phyloP scores from a whole-genome alignment of 306 rosid species.

The Cucurbita ficifolia region DNA sequence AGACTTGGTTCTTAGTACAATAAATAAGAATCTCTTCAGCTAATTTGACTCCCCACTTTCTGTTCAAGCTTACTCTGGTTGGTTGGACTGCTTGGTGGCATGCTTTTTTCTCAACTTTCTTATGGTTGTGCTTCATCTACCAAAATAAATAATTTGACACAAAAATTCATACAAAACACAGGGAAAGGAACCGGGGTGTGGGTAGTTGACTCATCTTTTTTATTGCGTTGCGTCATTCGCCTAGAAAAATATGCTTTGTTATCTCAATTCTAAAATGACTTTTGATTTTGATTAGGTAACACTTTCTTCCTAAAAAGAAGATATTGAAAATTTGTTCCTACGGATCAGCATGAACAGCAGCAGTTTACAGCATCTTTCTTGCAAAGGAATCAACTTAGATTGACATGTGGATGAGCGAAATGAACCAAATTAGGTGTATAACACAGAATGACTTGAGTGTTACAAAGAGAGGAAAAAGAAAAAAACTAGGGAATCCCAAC shows the following conservation, averaged over 20 bases:
- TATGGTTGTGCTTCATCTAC: not conserved
- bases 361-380: not conserved
- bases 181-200: too few relatives aligned
- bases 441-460: slow-evolving; percentile 8
- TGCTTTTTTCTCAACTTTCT: not conserved
- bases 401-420: not conserved
- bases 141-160: not conserved
- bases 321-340: not conserved
- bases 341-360: not conserved
- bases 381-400: not conserved
- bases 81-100: not conserved
- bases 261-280: not conserved
- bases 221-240: not conserved
- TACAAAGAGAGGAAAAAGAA: slow-evolving; percentile 7
- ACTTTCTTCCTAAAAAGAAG: not conserved
- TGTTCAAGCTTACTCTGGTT: not conserved
- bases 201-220: not conserved
- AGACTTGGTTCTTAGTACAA: not conserved
- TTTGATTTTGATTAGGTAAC: not conserved
- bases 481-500: slow-evolving; percentile 14
- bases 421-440: slow-evolving; percentile 20
- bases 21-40: not conserved
- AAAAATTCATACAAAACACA: too few relatives aligned
- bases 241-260: not conserved
- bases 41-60: not conserved